Evolutionary conservation across 441 rosid species (phyloP).

Genomic region (Adansonia rubrostipa): DNA sequence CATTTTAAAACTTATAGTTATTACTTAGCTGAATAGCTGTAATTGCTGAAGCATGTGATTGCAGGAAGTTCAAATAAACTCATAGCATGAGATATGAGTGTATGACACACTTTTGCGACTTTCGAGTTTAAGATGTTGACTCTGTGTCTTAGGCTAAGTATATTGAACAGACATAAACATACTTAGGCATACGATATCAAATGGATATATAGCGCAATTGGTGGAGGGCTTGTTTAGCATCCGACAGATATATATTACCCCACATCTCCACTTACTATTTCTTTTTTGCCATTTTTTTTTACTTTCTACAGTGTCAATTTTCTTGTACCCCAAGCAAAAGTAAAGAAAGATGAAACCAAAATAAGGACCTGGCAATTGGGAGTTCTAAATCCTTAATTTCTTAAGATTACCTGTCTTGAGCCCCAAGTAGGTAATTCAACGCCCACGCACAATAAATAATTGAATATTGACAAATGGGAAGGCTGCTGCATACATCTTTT

Average conservation of each 20-base stretch:
- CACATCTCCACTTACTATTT: constrained; percentile 48
- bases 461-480: background rate
- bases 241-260: constrained; percentile 89
- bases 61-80: background rate
- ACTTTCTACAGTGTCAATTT: background rate
- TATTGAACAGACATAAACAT: background rate
- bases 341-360: constrained; percentile 8
- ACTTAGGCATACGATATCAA: background rate
- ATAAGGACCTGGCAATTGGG: background rate
- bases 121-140: background rate
- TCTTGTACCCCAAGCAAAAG: background rate
- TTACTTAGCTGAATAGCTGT: background rate
- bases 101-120: background rate
- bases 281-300: background rate
- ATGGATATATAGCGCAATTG: constrained; percentile 98
- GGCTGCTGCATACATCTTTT: background rate
- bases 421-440: background rate
- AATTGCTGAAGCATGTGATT: background rate
- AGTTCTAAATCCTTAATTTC: background rate
- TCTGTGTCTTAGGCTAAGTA: background rate
- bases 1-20: background rate
- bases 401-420: background rate
- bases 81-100: background rate
- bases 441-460: background rate
- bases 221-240: constrained; percentile 99